Evolutionary conservation across 352 stramenopile genomes (phyloP).

Genomic region (Phytophthora hybrid): DNA sequence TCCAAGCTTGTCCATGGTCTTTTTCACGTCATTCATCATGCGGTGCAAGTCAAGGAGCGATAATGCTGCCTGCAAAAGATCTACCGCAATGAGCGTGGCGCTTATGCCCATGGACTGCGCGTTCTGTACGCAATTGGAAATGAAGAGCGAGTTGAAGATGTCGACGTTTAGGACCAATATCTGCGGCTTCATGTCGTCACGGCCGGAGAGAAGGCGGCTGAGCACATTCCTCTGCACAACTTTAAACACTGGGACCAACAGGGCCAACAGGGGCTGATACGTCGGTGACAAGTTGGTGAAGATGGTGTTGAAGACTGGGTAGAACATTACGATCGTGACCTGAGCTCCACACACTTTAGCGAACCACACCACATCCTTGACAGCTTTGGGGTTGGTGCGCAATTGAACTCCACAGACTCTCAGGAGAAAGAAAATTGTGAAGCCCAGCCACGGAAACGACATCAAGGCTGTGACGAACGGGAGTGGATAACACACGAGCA

Average conservation of each 20-base stretch:
- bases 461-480: conserved; percentile 21
- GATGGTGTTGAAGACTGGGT: conserved; percentile 16
- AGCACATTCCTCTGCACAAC: conserved; percentile 47
- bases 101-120: conserved; percentile 27
- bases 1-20: conserved; percentile 14
- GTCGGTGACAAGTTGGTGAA: conserved; percentile 21
- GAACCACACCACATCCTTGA: conserved; percentile 24
- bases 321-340: conserved; percentile 14
- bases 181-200: conserved; percentile 31
- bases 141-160: conserved; percentile 42
- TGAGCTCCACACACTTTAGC: conserved; percentile 25
- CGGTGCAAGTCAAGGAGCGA: conserved; percentile 26
- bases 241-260: conserved; percentile 53
- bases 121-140: conserved; percentile 32
- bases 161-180: conserved; percentile 39
- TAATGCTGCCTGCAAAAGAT: conserved; percentile 24
- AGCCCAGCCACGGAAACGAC: conserved; percentile 29
- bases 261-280: conserved; percentile 42
- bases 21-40: conserved; percentile 25
- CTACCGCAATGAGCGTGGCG: conserved; percentile 27
- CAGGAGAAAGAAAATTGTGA: conserved; percentile 22
- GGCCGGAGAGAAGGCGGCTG: conserved; percentile 21
- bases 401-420: conserved; percentile 20
- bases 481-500: conserved; percentile 23
- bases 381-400: conserved; percentile 21